A percentile compares a stretch with the other conserved stretches of the same genome.
Conservation (phyloP, 176 grass and related monocot genomes). For the Oryza longistaminata region DNA sequence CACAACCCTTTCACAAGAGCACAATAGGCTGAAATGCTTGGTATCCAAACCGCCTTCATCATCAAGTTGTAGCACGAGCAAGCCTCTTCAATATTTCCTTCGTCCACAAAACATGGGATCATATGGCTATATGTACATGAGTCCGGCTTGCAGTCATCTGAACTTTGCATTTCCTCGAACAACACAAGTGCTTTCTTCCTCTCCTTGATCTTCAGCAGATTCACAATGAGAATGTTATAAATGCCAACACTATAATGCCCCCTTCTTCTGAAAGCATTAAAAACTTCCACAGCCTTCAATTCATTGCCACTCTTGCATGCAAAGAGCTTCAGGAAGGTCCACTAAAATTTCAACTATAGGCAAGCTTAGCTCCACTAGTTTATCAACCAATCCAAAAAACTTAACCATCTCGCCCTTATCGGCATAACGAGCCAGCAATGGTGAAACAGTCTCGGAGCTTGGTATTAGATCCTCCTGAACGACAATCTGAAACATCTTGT, state of each 20-base stretch:
- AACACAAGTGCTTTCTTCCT: constrained; percentile 51
- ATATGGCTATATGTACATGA: constrained; percentile 68
- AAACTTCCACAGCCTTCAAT: constrained; percentile 62
- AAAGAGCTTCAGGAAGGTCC: constrained; percentile 56
- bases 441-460: constrained; percentile 55
- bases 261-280: constrained; percentile 58
- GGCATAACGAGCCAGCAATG: constrained; percentile 68
- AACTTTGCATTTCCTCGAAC: constrained; percentile 70
- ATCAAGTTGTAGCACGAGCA: constrained; percentile 78
- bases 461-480: constrained; percentile 62
- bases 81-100: constrained; percentile 72
- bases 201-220: constrained; percentile 67
- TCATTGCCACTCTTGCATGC: constrained; percentile 57
- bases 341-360: constrained; percentile 54
- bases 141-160: constrained; percentile 54
- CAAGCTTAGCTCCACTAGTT: constrained; percentile 55
- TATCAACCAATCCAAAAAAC: constrained; percentile 57
- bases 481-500: constrained; percentile 72
- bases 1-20: constrained; percentile 79
- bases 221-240: constrained; percentile 79
- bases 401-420: constrained; percentile 56
- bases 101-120: constrained; percentile 85
- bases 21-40: constrained; percentile 63
- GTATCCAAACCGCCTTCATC: constrained; percentile 68
- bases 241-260: constrained; percentile 56